Evolutionary conservation across 2,329 filamentous ascomycete species (phyloP).

Genomic region (Sarocladiaceae sp.): DNA sequence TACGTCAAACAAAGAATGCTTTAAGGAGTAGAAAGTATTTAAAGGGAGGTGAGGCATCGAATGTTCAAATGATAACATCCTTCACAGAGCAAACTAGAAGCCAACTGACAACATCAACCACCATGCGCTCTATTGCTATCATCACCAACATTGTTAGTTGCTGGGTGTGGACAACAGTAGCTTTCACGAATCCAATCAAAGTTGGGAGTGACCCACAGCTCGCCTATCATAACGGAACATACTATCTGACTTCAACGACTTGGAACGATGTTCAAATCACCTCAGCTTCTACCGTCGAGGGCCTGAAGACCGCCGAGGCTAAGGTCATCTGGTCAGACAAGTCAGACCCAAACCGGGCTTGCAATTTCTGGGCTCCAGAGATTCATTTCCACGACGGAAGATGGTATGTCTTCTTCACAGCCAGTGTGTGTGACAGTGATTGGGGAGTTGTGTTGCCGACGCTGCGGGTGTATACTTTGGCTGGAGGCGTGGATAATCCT

Average conservation of each 20-base stretch:
- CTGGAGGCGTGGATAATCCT: constrained; percentile 12
- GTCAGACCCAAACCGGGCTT: constrained; percentile 11
- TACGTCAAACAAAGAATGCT: too few species aligned
- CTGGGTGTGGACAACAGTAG: neutral
- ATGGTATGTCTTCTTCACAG: constrained; percentile 17
- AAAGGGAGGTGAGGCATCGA: too few species aligned
- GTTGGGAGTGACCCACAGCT: constrained; percentile 11
- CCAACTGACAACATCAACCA: neutral
- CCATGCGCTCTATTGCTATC: neutral
- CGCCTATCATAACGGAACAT: constrained; percentile 11
- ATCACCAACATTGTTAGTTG: neutral
- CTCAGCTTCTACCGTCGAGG: constrained; percentile 14
- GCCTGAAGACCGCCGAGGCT: constrained; percentile 13
- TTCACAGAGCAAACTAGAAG: too few species aligned
- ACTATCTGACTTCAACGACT: constrained; percentile 16
- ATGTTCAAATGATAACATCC: too few species aligned
- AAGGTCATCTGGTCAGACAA: constrained; percentile 12
- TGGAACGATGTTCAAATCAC: constrained; percentile 15
- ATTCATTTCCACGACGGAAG: constrained; percentile 13
- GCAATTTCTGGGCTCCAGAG: constrained; percentile 17
- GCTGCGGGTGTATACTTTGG: constrained; percentile 13
- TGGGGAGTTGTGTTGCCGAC: constrained; percentile 15
- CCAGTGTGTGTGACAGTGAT: constrained; percentile 12
- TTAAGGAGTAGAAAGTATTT: too few species aligned
- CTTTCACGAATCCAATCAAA: constrained; percentile 12